Evolutionary conservation across 345 rosid genomes (phyloP).

Genomic region (Gossypium mustelinum): DNA sequence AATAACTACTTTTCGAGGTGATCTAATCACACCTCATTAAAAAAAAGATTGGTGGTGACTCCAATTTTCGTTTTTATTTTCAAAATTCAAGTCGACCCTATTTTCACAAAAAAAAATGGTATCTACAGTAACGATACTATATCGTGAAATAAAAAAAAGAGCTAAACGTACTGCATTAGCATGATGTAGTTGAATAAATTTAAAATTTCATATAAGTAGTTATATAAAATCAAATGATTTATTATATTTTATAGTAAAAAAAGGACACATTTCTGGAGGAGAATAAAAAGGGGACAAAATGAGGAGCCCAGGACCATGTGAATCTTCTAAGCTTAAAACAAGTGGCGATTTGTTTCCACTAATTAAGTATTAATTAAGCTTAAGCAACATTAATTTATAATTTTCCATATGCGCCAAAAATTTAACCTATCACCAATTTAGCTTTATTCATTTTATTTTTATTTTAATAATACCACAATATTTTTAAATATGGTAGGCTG

Average conservation of each 20-base stretch:
- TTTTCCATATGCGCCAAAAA: not conserved
- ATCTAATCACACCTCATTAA: no score
- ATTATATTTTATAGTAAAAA: not conserved
- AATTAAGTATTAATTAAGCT: not conserved
- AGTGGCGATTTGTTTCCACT: not conserved
- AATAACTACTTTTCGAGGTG: no score
- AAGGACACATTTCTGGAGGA: not conserved
- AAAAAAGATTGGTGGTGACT: no score
- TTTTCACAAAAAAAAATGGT: no score
- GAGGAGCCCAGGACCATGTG: conserved; percentile 2
- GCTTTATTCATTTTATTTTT: not conserved
- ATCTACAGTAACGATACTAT: fast-evolving
- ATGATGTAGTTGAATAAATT: no score
- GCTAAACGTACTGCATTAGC: fast-evolving
- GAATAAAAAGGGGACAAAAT: not conserved
- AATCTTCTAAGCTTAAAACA: conserved; percentile 6
- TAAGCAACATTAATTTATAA: not conserved
- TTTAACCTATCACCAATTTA: not conserved
- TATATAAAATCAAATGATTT: no score
- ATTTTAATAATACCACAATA: not conserved
- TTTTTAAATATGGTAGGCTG: not conserved
- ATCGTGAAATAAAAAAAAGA: no score
- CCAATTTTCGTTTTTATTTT: no score
- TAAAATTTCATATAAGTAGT: no score
- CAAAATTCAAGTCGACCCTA: no score